Base-by-base conservation (phyloP, 306 rosid species). In the Castanea mollissima region DNA sequence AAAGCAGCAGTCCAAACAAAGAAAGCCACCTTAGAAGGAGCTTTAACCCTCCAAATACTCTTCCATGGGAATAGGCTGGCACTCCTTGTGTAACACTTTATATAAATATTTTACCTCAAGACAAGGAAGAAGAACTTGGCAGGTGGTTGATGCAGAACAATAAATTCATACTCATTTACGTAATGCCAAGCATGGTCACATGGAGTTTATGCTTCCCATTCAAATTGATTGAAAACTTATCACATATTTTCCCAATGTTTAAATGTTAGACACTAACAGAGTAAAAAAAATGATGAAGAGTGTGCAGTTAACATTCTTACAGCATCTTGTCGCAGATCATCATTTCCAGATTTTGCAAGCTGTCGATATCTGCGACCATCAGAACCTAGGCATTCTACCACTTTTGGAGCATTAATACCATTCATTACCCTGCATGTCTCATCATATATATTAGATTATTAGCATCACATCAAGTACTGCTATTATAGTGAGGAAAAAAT, bases 271-370 rank as follows among this genome's bases (percentile, higher is more conserved):
- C 51, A 59, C 55, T 69, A 71, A 71, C 38, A 79, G 4, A 64
- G 46, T 29, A 29, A 64, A 64, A 18, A 31, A 31, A 5, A 60
- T 3, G 19, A 60, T n/a, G 20, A n/a, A 67, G 51, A 67, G 25
- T 31, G 71, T 71, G 71, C 5, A 73, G 55, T 79, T 38, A 44
- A 79, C 73, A 70, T 69, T 84, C 87, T 29, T 89, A 94, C 98
- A 81, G 98, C 98, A 82, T 94, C 98, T 76, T 94, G 98, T 86
- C 98, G 84, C 65, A 94, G 87, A 83, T 94, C 97, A 69, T 94
- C 98, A 77, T 94, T 92, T 86, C 98, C 98, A 79, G 98, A 94
- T 86, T 94, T 94, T 81, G 98, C 98, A 25, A 94, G 97, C 82
- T 94, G 98, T 51, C 92, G 90, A 78, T 92, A 94, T 78, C 75